Conservation (phyloP, 257 asterid genomes). For the Solanum habrochaites region DNA sequence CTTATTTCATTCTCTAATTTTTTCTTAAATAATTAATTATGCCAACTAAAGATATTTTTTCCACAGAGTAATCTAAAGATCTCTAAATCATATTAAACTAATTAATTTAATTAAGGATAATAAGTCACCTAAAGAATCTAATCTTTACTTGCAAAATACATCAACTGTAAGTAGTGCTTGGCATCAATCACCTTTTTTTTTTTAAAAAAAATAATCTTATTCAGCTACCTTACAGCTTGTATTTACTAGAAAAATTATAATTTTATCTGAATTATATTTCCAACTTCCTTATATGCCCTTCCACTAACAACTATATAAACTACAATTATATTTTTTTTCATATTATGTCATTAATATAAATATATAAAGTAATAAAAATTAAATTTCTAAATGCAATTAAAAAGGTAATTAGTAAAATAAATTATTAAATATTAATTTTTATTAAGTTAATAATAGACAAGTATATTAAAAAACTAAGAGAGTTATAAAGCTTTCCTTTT, state of each 20-base stretch:
- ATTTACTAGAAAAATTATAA: not conserved
- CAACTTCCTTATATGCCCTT: not conserved
- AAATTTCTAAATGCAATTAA: not conserved
- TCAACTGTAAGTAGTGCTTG: conserved; percentile 6
- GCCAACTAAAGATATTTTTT: conserved; percentile 7
- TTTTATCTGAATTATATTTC: not conserved
- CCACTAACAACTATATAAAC: not conserved
- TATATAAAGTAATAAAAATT: too few species aligned
- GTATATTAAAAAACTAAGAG: accelerated
- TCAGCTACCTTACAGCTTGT: not conserved
- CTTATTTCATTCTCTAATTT: not conserved
- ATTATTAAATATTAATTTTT: too few species aligned
- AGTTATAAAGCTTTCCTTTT: not conserved
- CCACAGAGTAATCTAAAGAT: conserved; percentile 7
- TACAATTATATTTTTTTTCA: too few species aligned
- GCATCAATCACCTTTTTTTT: not conserved
- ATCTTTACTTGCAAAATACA: conserved; percentile 13
- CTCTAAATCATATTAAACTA: not conserved
- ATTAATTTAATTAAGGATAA: not conserved
- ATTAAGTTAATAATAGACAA: too few species aligned
- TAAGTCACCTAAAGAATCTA: conserved; percentile 14
- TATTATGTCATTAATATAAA: not conserved
- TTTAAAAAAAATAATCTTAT: not conserved
- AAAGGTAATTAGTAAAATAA: too few species aligned
- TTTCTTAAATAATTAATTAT: not conserved